phyloP scores from a whole-genome alignment of 345 rosid species.

The Citrus medica region DNA sequence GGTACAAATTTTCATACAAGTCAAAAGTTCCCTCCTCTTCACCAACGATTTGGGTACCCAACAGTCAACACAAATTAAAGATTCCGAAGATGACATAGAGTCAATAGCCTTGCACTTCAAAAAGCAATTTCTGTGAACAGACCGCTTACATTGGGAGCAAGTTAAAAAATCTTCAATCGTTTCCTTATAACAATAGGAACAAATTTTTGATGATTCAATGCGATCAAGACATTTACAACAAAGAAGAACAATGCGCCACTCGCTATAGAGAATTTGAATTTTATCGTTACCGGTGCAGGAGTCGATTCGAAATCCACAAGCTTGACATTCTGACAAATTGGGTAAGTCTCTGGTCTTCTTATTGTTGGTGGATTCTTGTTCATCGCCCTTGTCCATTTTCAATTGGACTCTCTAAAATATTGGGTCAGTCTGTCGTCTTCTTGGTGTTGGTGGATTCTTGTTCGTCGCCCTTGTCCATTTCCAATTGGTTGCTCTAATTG shows the following conservation, averaged over 20 bases:
- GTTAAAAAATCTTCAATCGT: constrained; percentile 18
- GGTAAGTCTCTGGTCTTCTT: constrained; percentile 56
- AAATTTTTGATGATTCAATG: constrained; percentile 37
- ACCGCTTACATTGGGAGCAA: constrained; percentile 34
- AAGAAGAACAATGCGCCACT: constrained; percentile 52
- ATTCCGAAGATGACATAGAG: constrained; percentile 43
- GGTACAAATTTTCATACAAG: constrained; percentile 7
- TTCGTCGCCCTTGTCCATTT: not conserved
- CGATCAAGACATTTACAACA: constrained; percentile 34
- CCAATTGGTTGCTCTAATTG: not conserved
- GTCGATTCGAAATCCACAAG: constrained; percentile 49
- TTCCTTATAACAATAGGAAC: constrained; percentile 52
- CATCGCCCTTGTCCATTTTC: not conserved
- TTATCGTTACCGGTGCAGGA: constrained; percentile 27
- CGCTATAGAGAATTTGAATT: constrained; percentile 48
- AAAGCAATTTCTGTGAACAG: constrained; percentile 42
- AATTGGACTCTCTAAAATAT: not conserved
- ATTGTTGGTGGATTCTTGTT: not conserved
- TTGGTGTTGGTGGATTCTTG: not conserved
- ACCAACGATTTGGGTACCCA: constrained; percentile 51
- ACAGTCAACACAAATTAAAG: constrained; percentile 51
- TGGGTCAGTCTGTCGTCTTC: not conserved
- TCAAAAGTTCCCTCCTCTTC: constrained; percentile 7
- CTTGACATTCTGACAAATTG: constrained; percentile 51
- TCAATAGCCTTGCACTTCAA: constrained; percentile 17